Base-by-base conservation (phyloP, 2,329 filamentous ascomycete genomes). In the Zymoseptoria passerinii region DNA sequence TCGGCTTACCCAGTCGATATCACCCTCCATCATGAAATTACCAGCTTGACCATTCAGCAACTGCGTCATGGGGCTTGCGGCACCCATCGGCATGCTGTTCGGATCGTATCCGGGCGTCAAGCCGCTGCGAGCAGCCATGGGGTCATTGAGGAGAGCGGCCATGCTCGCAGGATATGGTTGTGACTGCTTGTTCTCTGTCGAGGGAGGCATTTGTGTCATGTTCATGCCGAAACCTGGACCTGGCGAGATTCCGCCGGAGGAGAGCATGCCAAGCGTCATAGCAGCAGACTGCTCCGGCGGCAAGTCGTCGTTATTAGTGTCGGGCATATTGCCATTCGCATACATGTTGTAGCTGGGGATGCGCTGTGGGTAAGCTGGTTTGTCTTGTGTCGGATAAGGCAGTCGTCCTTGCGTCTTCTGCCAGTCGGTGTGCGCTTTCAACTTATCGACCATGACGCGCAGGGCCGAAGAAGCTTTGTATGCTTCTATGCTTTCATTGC, bases 401-500 rank as follows among this genome's bases (percentile, higher is more conserved):
- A 61, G 57, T 13, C 51, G 50, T 35, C 52, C 48, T 28, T 54
- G 50, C 7, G 28, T 52, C 48, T 56, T 53, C 48, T 58, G 61
- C 2, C 56, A 56, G 2, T 28, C 59, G 20, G 71, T 72, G 8
- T 81, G 77, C 57, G 75, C 76, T 66, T 81, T 86, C 56, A 96
- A 80, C 72, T 94, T 94, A 29, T 85, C 81, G 50, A 97, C 76
- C 83, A 97, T 91, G 54, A 96, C 85, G 20, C 85, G 85, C n/a
- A 97, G 78, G 23, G 92, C 81, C 49, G 84, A 84, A 48, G 84
- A 84, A 1, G 90, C 92, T 75, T 97, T 97, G 76, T 86, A 92
- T 0, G 92, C 90, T 65, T 97, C 92, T 76, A 96, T 87, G 0
- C 88, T 94, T 23, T 85, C 80, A 56, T 94, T 87, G 2, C 85